These are phyloP conservation scores for Solanum virginianum DNA, from an alignment of 257 asterid genomes.

Conservation along the genomic window DNA sequence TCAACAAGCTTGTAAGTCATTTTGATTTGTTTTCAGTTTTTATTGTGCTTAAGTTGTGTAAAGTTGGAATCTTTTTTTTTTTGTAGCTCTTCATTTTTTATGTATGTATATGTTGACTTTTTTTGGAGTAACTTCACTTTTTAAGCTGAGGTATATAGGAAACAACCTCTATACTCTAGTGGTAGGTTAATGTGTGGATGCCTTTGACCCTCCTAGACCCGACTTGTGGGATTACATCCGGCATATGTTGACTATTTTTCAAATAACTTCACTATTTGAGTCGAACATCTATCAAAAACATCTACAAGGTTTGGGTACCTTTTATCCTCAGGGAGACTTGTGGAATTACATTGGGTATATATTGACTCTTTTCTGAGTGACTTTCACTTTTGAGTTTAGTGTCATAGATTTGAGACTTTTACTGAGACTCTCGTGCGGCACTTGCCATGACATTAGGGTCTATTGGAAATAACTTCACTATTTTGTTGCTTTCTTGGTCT, in stretches of 20 bases:
- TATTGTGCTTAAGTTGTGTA: background rate
- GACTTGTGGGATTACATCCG: background rate
- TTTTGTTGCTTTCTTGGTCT: background rate
- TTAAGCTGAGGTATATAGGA: background rate
- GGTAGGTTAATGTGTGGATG: background rate
- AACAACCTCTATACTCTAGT: too few species aligned
- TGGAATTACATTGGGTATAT: background rate
- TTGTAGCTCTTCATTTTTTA: background rate
- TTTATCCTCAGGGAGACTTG: background rate
- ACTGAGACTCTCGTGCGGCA: too few species aligned
- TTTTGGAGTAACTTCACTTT: background rate
- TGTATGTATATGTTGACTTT: background rate
- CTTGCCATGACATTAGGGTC: too few species aligned
- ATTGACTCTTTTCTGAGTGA: too few species aligned
- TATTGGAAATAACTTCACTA: too few species aligned
- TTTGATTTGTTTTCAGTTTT: background rate
- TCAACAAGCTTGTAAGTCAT: conserved; percentile 53
- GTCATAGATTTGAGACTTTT: too few species aligned
- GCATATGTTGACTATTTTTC: too few species aligned
- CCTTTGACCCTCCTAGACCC: too few species aligned
- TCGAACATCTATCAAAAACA: too few species aligned
- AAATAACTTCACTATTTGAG: too few species aligned
- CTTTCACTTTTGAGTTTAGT: too few species aligned
- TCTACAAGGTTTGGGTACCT: background rate
- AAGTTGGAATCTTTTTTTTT: background rate